Percentiles rank a stretch among this genome's conserved stretches.
Evolutionary conservation across 2,329 filamentous ascomycete genomes (phyloP).

Genomic region (Teratosphaeria epicoccoides): DNA sequence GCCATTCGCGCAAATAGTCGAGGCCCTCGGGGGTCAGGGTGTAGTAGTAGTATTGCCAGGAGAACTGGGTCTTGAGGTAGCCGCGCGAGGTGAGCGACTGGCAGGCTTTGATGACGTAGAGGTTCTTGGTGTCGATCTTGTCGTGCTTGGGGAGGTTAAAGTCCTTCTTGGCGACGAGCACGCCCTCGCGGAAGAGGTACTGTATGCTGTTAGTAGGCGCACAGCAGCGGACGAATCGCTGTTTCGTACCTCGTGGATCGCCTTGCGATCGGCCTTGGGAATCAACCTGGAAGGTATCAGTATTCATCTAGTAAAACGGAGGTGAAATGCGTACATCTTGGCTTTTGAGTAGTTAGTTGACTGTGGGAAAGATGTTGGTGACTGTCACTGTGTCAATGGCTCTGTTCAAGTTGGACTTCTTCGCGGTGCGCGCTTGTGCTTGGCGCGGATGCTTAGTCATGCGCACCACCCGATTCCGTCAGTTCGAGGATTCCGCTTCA

Average conservation of each 20-base stretch:
- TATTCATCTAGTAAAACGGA: background rate
- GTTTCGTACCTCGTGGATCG: constrained; percentile 67
- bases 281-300: constrained; percentile 61
- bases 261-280: constrained; percentile 99
- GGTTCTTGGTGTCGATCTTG: constrained; percentile 99
- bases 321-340: background rate
- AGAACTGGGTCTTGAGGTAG: constrained; percentile 99
- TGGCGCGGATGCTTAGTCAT: background rate
- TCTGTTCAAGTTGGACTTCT: background rate
- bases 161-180: constrained; percentile 98
- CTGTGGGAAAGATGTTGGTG: background rate
- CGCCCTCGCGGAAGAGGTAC: constrained; percentile 84
- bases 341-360: background rate
- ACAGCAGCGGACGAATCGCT: background rate
- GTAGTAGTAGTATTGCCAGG: constrained; percentile 99
- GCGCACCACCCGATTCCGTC: background rate
- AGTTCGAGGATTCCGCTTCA: background rate
- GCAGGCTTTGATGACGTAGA: constrained; percentile 93
- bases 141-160: constrained; percentile 96
- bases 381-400: background rate
- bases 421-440: background rate
- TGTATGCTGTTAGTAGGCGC: background rate
- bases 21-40: constrained; percentile 96
- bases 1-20: constrained; percentile 99
- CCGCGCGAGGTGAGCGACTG: constrained; percentile 97